phyloP scores from a whole-genome alignment of 2,329 filamentous ascomycete species.

The Colletotrichum eremochloae region DNA sequence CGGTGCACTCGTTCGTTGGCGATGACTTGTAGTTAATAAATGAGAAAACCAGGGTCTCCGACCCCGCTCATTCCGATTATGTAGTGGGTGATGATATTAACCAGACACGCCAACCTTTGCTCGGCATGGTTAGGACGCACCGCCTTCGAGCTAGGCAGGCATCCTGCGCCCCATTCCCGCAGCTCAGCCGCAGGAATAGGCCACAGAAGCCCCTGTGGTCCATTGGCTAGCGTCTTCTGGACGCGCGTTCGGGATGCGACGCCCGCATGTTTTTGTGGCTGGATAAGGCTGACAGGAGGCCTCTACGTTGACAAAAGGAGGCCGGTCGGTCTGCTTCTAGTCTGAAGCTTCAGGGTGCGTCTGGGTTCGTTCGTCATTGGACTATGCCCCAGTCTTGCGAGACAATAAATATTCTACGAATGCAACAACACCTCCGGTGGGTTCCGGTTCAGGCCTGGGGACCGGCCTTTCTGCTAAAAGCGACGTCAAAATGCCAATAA shows the following conservation, averaged over 20 bases:
- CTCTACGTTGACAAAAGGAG: constrained; percentile 13
- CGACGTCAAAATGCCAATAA: too few species aligned
- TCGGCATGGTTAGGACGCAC: constrained; percentile 2
- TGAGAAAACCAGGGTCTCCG: constrained; percentile 10
- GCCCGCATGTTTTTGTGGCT: constrained; percentile 32
- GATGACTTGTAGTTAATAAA: constrained; percentile 37
- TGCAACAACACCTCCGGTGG: not conserved
- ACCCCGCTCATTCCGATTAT: constrained; percentile 16
- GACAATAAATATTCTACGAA: not conserved
- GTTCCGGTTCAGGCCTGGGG: too few species aligned
- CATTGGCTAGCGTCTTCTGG: constrained; percentile 16
- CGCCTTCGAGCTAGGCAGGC: constrained; percentile 23
- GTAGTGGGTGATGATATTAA: constrained; percentile 20
- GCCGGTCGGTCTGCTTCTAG: not conserved
- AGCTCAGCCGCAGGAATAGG: constrained; percentile 30
- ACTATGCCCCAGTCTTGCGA: not conserved
- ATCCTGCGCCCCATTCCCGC: constrained; percentile 25
- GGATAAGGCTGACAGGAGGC: constrained; percentile 39
- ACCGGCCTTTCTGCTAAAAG: not conserved
- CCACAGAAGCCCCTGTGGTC: not conserved
- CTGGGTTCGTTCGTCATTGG: not conserved
- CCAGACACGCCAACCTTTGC: not conserved
- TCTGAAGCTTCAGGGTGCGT: not conserved
- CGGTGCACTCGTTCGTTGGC: not conserved
- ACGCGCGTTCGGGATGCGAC: constrained; percentile 35